These are phyloP conservation scores for Botrytis aclada DNA, from an alignment of 2,329 filamentous ascomycete genomes.

Conservation along the genomic window DNA sequence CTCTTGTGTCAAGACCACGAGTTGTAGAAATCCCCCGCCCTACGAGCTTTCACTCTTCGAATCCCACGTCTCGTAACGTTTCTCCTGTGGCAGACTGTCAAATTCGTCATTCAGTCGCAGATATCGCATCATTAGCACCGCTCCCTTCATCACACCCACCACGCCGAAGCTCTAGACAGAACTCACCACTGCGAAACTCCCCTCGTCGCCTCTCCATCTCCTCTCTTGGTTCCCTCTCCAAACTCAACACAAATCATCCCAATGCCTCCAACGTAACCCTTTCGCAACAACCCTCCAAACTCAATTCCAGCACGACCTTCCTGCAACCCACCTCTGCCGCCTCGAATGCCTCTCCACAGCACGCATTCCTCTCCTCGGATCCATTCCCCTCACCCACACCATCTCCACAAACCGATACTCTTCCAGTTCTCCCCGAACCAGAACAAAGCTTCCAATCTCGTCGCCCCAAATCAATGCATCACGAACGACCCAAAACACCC, in stretches of 20 bases:
- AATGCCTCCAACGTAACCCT: neutral
- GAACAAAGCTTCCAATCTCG: constrained; percentile 14
- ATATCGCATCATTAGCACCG: constrained; percentile 8
- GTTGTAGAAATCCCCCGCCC: constrained; percentile 41
- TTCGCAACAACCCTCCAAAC: constrained; percentile 12
- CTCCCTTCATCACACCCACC: constrained; percentile 2
- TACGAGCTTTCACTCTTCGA: constrained; percentile 4
- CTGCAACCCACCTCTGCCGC: constrained; percentile 8
- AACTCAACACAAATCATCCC: constrained; percentile 8
- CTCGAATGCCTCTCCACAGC: constrained; percentile 16
- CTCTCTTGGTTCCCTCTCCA: constrained; percentile 15
- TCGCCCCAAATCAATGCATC: constrained; percentile 11
- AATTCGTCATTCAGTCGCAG: constrained; percentile 13
- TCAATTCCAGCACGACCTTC: constrained; percentile 8
- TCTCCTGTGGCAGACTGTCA: constrained; percentile 9
- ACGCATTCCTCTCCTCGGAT: constrained; percentile 34
- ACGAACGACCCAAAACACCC: constrained; percentile 20
- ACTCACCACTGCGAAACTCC: neutral
- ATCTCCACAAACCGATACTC: neutral
- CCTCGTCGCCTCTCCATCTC: constrained; percentile 26
- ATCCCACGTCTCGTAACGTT: constrained; percentile 7
- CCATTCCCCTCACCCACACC: constrained; percentile 28
- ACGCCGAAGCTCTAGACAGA: constrained; percentile 5
- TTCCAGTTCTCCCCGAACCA: neutral
- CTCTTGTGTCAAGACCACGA: constrained; percentile 58